phyloP scores from a whole-genome alignment of 352 stramenopile species.

The Phytophthora boehmeriae region DNA sequence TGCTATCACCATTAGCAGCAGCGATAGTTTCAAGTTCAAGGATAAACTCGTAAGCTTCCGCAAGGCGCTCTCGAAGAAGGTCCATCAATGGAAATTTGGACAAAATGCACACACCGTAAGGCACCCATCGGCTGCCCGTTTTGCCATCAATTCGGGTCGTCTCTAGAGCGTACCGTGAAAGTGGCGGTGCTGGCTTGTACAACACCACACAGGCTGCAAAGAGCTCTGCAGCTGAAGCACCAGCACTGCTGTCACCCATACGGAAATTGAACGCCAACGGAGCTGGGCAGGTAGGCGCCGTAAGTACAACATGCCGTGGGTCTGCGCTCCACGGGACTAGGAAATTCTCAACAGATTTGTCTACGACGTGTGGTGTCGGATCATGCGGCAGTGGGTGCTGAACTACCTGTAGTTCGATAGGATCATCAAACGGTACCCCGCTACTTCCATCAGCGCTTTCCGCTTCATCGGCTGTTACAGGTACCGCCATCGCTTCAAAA shows the following conservation, averaged over 20 bases:
- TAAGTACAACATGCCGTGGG: conserved; percentile 48
- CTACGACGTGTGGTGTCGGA: conserved; percentile 44
- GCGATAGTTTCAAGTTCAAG: conserved; percentile 70
- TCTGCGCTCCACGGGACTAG: conserved; percentile 67
- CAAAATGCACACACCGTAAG: conserved; percentile 80
- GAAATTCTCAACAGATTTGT: conserved; percentile 79
- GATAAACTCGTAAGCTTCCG: conserved; percentile 85
- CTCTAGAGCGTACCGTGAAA: conserved; percentile 66
- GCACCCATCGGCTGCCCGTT: conserved; percentile 63
- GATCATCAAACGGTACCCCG: conserved; percentile 31
- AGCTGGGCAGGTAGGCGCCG: conserved; percentile 47
- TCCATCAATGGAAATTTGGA: conserved; percentile 87
- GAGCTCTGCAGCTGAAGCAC: conserved; percentile 64
- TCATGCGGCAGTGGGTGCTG: conserved; percentile 65
- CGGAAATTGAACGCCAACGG: conserved; percentile 78
- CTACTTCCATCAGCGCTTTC: conserved; percentile 19
- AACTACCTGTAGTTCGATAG: conserved; percentile 50
- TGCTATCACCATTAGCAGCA: conserved; percentile 26
- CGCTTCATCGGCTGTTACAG: conserved; percentile 19
- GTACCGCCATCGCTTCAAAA: conserved; percentile 65
- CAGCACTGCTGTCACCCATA: conserved; percentile 73
- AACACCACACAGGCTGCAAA: conserved; percentile 82
- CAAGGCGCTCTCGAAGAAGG: conserved; percentile 76
- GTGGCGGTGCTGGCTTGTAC: conserved; percentile 73
- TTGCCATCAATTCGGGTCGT: conserved; percentile 55